Evolutionary conservation across 108 stramenopile genomes (phyloP).

Genomic region (Skeletonema costatum): DNA sequence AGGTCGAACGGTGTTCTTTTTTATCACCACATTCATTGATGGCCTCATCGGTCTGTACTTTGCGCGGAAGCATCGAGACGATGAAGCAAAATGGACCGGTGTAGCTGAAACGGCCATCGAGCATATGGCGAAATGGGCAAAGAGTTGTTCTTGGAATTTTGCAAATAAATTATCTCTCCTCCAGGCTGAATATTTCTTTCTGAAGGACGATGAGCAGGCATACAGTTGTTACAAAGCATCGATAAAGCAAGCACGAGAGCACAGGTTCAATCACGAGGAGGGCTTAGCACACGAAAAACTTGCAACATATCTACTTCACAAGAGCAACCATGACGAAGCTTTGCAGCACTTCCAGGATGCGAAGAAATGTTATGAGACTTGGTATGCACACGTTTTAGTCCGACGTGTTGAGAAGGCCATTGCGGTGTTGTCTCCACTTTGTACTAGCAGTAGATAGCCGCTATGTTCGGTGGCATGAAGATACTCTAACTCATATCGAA

Average conservation of each 20-base stretch:
- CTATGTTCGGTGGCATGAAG: too few relatives aligned
- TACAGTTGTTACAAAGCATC: constrained; percentile 38
- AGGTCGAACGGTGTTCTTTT: constrained; percentile 9
- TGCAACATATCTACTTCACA: constrained; percentile 6
- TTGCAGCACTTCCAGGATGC: too few relatives aligned
- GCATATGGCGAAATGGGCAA: constrained; percentile 33
- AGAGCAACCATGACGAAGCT: too few relatives aligned
- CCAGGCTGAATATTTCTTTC: background rate
- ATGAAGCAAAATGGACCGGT: constrained; percentile 28
- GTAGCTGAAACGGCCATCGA: constrained; percentile 15
- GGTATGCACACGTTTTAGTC: constrained; percentile 55
- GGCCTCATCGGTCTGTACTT: constrained; percentile 45
- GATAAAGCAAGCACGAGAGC: constrained; percentile 43
- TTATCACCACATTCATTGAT: constrained; percentile 43
- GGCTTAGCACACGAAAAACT: constrained; percentile 55
- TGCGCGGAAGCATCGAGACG: constrained; percentile 25
- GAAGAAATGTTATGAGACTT: constrained; percentile 17
- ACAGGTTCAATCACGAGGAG: constrained; percentile 53
- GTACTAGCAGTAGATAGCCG: background rate
- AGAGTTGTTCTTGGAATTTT: constrained; percentile 53
- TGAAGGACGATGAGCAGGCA: constrained; percentile 36
- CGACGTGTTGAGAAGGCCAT: constrained; percentile 31
- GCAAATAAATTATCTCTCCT: constrained; percentile 40
- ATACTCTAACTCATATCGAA: too few relatives aligned
- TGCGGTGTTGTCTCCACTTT: constrained; percentile 18